A percentile compares a stretch with the other conserved stretches of the same genome.
Evolutionary conservation across 495 filamentous ascomycete genomes (phyloP).

Genomic region (Stereocaulon alpinum): DNA sequence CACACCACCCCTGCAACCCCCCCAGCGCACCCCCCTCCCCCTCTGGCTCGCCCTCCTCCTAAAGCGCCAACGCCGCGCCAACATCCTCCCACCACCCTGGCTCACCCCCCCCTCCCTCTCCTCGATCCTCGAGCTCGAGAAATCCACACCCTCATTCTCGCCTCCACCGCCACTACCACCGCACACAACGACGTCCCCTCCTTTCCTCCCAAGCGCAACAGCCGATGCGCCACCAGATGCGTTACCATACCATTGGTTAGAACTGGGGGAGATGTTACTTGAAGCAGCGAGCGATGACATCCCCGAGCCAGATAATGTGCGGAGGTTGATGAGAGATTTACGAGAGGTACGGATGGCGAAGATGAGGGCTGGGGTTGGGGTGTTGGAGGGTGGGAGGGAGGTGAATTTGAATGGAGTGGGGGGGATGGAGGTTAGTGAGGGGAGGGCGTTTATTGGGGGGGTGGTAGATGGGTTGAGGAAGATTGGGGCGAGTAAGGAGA

Average conservation of each 20-base stretch:
- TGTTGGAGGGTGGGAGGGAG: slow-evolving; percentile 51
- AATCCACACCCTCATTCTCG: slow-evolving; percentile 60
- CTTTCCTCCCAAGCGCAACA: slow-evolving; percentile 53
- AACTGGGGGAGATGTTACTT: slow-evolving; percentile 74
- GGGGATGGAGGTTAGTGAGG: slow-evolving; percentile 82
- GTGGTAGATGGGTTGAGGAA: slow-evolving; percentile 80
- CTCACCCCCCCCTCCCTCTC: slow-evolving; percentile 61
- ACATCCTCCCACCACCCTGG: slow-evolving; percentile 88
- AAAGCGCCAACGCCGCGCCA: slow-evolving; percentile 87
- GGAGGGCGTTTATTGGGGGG: slow-evolving; percentile 69
- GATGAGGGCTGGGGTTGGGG: slow-evolving; percentile 61
- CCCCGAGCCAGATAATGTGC: slow-evolving; percentile 59
- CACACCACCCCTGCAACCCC: slow-evolving; percentile 64
- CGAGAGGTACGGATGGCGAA: slow-evolving; percentile 85
- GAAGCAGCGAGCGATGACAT: slow-evolving; percentile 81
- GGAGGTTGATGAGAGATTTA: slow-evolving; percentile 68
- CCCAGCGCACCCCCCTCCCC: slow-evolving; percentile 68
- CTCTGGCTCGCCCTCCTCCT: slow-evolving; percentile 97
- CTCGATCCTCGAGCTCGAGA: slow-evolving; percentile 71
- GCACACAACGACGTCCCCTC: slow-evolving; percentile 39
- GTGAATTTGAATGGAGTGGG: slow-evolving; percentile 75
- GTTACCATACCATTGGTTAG: slow-evolving; percentile 90
- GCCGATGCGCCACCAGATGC: slow-evolving; percentile 49
- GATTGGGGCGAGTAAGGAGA: slow-evolving; percentile 49
- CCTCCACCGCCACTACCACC: slow-evolving; percentile 55